A percentile compares a stretch with the other conserved stretches of the same genome.
Evolutionary conservation across 495 filamentous ascomycete genomes (phyloP).

Genomic region (Xylaria scruposa): DNA sequence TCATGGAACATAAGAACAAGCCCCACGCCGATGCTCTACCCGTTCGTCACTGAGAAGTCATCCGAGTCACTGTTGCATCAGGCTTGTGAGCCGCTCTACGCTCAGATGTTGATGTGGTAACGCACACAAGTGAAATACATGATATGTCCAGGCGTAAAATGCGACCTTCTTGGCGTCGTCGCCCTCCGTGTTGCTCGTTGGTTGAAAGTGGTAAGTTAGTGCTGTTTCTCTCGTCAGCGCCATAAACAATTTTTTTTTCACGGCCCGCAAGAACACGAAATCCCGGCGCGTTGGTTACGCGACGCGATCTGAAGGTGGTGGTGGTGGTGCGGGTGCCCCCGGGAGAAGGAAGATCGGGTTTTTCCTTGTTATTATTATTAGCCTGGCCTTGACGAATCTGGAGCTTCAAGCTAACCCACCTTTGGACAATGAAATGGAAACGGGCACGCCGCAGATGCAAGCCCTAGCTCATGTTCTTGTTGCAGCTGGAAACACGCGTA

Average conservation of each 20-base stretch:
- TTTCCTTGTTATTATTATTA: conserved; percentile 12
- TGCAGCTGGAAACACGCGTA: conserved; percentile 4
- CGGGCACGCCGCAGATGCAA: conserved; percentile 3
- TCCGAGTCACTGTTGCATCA: conserved; percentile 14
- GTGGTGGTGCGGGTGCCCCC: conserved; percentile 5
- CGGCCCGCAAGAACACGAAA: conserved; percentile 23
- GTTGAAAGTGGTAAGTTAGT: not conserved
- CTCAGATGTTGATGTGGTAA: conserved; percentile 17
- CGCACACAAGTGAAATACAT: not conserved
- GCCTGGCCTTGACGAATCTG: conserved; percentile 11
- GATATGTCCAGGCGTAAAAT: not conserved
- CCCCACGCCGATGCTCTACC: conserved; percentile 1
- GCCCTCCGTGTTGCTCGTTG: conserved; percentile 3
- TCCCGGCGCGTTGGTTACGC: conserved; percentile 21
- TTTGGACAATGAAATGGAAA: conserved; percentile 5
- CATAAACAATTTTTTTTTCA: not conserved
- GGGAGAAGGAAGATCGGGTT: conserved; percentile 2
- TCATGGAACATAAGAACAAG: not conserved
- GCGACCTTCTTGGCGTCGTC: conserved; percentile 13
- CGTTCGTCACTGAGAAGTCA: not conserved
- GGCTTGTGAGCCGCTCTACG: conserved; percentile 15
- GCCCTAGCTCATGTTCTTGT: conserved; percentile 1
- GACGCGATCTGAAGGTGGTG: conserved; percentile 15
- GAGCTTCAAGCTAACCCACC: not conserved
- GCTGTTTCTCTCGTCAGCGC: conserved; percentile 3